Evolutionary conservation across 202 grass and related monocot species (phyloP), one percentile per base, ranked within the genome.

Genomic region (Panicum hallii): DNA sequence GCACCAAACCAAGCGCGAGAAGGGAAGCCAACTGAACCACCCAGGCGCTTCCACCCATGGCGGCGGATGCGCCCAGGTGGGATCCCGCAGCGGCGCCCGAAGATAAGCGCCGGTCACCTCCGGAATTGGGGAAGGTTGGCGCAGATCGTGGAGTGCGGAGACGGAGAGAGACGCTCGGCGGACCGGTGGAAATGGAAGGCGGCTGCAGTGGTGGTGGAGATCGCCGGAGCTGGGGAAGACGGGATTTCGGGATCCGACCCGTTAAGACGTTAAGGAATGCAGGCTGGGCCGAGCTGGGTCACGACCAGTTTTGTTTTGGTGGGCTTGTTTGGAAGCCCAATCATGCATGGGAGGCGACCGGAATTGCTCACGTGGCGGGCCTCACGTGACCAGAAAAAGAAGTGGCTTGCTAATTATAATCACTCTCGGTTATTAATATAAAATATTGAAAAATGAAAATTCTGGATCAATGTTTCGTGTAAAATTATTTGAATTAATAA

Each of bases 1-100:
- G 58, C 73, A 90, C 20, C 30, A 86, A 73, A 46, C 74, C 79
- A 23, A 79, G 44, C 13, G 44, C 49, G 1, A 90, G 43, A 67
- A 86, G 32, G 9, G 60, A 72, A 61, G 74, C 79, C 83, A 86
- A 32, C 58, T 67, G 58, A 67, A 43, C 56, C 14, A 66, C 42
- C 88, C 65, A 79, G 43, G n/a, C 15, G 67, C 41, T 52, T 55
- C 74, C 64, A 54, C 65, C 47, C 88, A 89, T 89, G 46, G 20
- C 72, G 66, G 63, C 44, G 34, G 54, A 38, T 44, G 26, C 14
- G 20, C 54, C 70, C 26, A n/a, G 13, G n/a, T 26, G 20, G 52
- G 52, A 16, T 55, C 52, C 30, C 32, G 63, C 32, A 38, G 30
- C 63, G 15, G 20, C 16, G 52, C 6, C 17, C 17, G 15, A 7